These are phyloP conservation scores for Beauveria sp. DNA, from an alignment of 2,329 filamentous ascomycete species.

Conservation along the genomic window DNA sequence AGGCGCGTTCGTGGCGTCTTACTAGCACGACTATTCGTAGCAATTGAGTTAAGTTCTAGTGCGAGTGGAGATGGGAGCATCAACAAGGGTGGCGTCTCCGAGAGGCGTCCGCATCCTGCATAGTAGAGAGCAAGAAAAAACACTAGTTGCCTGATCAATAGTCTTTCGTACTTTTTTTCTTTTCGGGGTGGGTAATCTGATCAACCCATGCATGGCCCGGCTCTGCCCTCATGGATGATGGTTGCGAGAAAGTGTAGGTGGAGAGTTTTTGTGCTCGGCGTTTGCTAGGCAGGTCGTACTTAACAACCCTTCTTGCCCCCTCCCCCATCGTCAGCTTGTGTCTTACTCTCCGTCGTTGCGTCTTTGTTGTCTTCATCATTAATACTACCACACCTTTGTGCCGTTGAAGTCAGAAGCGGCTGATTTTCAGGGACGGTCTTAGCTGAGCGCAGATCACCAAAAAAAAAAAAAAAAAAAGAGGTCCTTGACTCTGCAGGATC, in stretches of 20 bases:
- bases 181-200: slow-evolving; percentile 7
- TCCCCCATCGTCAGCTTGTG: background rate
- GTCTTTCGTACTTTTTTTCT: background rate
- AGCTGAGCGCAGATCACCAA: background rate
- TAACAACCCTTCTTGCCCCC: background rate
- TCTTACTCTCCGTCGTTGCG: background rate
- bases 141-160: background rate
- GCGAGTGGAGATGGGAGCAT: background rate
- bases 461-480: too few species aligned
- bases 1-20: background rate
- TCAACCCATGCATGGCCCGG: slow-evolving; percentile 1
- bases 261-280: background rate
- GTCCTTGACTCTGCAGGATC: too few species aligned
- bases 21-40: background rate
- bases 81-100: background rate
- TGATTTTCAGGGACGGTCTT: background rate
- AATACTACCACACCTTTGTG: background rate
- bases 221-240: background rate
- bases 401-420: background rate
- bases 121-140: background rate
- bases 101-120: too few species aligned
- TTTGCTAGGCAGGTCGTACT: background rate
- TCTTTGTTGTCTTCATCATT: background rate
- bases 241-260: background rate
- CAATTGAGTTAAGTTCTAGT: background rate